Conservation (phyloP, 768 basidiomycete species). For the Tricholoma bakamatsutake region DNA sequence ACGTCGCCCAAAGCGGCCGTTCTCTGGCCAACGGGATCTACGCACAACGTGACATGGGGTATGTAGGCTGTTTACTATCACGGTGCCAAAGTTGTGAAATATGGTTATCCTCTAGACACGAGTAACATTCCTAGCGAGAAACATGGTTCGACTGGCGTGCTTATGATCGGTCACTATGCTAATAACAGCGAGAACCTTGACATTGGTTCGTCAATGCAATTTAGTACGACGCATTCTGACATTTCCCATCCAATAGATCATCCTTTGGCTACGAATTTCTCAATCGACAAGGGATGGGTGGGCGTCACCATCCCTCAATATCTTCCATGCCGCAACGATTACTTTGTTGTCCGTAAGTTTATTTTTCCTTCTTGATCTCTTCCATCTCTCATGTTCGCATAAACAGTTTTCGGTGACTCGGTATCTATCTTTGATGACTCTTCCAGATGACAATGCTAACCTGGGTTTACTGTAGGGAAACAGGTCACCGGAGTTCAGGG, state of each 20-base stretch:
- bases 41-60: slow-evolving; percentile 21
- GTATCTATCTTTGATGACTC: slow-evolving; percentile 9
- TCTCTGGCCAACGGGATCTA: slow-evolving; percentile 16
- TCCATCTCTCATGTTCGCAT: background rate
- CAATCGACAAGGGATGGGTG: slow-evolving; percentile 13
- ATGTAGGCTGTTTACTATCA: background rate
- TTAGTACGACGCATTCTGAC: background rate
- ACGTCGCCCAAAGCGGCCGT: slow-evolving; percentile 14
- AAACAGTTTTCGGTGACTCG: slow-evolving; percentile 26
- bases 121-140: slow-evolving; percentile 30
- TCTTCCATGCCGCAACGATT: slow-evolving; percentile 15
- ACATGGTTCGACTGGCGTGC: slow-evolving; percentile 24
- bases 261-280: slow-evolving; percentile 23
- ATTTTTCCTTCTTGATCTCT: background rate
- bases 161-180: slow-evolving; percentile 36
- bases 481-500: slow-evolving; percentile 21
- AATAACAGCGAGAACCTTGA: slow-evolving; percentile 42
- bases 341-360: slow-evolving; percentile 23
- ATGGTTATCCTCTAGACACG: slow-evolving; percentile 14
- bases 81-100: background rate
- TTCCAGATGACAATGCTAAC: background rate
- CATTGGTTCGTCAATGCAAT: slow-evolving; percentile 27
- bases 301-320: slow-evolving; percentile 11
- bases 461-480: slow-evolving; percentile 17
- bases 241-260: slow-evolving; percentile 11